Percentiles rank a stretch among this genome's conserved stretches.
These are phyloP conservation scores for Annulohypoxylon bovei DNA, from an alignment of 495 filamentous ascomycete genomes.

Conservation along the genomic window DNA sequence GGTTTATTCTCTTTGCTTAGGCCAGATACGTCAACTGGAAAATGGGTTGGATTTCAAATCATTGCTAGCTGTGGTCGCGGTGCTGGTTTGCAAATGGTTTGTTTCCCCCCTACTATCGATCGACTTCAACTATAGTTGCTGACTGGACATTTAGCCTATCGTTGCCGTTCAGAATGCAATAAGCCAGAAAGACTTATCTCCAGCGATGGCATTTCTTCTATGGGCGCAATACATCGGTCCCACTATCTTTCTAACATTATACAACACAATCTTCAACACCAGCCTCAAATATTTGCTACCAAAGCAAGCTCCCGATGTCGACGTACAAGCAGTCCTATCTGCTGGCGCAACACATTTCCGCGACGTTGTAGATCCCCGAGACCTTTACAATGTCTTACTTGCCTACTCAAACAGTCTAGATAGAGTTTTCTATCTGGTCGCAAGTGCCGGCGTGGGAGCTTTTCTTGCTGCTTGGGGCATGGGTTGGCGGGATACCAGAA, in stretches of 20 bases:
- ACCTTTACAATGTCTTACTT: conserved; percentile 43
- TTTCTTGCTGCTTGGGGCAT: conserved; percentile 54
- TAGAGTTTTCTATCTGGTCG: conserved; percentile 51
- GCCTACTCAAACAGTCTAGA: conserved; percentile 56
- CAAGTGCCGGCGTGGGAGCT: conserved; percentile 35
- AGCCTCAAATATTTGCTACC: conserved; percentile 1
- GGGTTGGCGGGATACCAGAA: conserved; percentile 62
- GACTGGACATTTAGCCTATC: background rate
- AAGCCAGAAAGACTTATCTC: conserved; percentile 2
- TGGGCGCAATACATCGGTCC: conserved; percentile 21
- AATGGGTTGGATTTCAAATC: conserved; percentile 70
- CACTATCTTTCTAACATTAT: conserved; percentile 21
- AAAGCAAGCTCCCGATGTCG: conserved; percentile 44
- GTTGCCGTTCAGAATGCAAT: conserved; percentile 17
- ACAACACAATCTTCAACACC: conserved; percentile 18
- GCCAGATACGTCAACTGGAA: conserved; percentile 50
- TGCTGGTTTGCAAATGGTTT: conserved; percentile 55
- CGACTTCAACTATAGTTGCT: background rate
- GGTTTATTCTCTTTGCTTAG: conserved; percentile 62
- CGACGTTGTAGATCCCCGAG: conserved; percentile 38
- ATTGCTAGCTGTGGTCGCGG: conserved; percentile 59
- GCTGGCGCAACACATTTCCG: conserved; percentile 58
- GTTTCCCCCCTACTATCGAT: background rate
- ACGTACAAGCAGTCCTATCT: conserved; percentile 41
- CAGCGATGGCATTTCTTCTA: conserved; percentile 21